Evolutionary conservation across 164 flowering plant genomes (phyloP).

Genomic region (Magnolia sinica): DNA sequence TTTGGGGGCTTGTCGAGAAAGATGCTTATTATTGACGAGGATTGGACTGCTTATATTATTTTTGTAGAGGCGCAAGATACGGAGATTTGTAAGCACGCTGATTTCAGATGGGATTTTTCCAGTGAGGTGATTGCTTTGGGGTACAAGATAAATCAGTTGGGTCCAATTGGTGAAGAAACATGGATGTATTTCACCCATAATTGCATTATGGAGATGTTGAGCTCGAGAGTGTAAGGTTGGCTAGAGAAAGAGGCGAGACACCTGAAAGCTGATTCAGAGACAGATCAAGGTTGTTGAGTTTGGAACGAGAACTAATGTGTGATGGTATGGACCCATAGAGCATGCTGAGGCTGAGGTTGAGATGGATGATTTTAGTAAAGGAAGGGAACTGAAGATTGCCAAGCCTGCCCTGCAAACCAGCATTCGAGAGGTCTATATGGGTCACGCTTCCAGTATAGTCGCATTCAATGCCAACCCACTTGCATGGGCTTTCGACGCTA

Average conservation of each 20-base stretch:
- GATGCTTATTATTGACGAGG: too few relatives aligned
- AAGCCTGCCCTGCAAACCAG: constrained; percentile 12
- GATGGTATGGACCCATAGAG: constrained; percentile 17
- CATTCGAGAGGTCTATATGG: constrained; percentile 6
- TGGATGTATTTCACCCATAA: constrained; percentile 1
- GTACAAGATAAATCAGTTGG: background rate
- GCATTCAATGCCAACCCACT: constrained; percentile 21
- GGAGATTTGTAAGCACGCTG: background rate
- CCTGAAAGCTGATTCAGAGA: constrained; percentile 19
- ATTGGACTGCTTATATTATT: background rate
- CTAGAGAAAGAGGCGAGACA: constrained; percentile 17
- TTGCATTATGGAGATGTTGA: background rate
- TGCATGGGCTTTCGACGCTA: background rate
- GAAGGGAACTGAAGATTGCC: constrained; percentile 15
- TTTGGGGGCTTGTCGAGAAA: too few relatives aligned
- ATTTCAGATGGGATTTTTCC: background rate
- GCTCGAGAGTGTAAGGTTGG: background rate
- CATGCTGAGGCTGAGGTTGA: constrained; percentile 8
- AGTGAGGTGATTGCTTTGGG: background rate
- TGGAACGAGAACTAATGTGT: constrained; percentile 17
- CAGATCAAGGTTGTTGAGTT: constrained; percentile 21
- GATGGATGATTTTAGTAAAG: constrained; percentile 15
- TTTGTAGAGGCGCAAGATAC: background rate
- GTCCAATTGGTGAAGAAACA: constrained; percentile 12
- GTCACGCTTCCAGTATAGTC: constrained; percentile 8